phyloP scores from a whole-genome alignment of 768 basidiomycete genomes.

The Mycena crocata region DNA sequence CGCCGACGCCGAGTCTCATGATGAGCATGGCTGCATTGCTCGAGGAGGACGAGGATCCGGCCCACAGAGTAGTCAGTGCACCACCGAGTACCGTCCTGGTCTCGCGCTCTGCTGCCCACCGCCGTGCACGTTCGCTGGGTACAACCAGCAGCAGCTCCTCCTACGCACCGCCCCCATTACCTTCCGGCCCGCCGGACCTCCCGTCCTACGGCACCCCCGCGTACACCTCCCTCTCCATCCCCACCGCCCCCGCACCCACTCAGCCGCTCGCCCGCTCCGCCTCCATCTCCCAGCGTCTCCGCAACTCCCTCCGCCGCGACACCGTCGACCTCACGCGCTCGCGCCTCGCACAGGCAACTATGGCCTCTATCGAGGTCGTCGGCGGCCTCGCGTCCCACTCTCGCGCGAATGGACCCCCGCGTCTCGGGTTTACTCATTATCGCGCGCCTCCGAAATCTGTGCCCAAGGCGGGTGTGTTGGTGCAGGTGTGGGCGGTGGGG shows the following conservation, averaged over 20 bases:
- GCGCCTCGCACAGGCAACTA: conserved; percentile 87
- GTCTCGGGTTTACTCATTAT: conserved; percentile 77
- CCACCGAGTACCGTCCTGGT: conserved; percentile 25
- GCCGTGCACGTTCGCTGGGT: conserved; percentile 35
- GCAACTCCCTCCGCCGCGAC: conserved; percentile 27
- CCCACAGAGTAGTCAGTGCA: conserved; percentile 7
- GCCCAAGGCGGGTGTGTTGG: conserved; percentile 74
- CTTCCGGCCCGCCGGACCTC: conserved; percentile 40
- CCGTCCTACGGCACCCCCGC: conserved; percentile 70
- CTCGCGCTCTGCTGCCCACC: conserved; percentile 15
- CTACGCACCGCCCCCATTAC: conserved; percentile 33
- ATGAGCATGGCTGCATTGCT: conserved; percentile 64
- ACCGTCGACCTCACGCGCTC: conserved; percentile 79
- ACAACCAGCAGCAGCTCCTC: conserved; percentile 34
- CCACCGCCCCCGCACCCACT: conserved; percentile 56
- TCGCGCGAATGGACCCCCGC: conserved; percentile 32
- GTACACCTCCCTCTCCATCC: conserved; percentile 65
- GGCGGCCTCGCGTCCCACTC: conserved; percentile 56
- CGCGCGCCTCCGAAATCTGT: conserved; percentile 81
- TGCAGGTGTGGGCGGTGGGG: conserved; percentile 92
- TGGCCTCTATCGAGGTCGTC: conserved; percentile 88
- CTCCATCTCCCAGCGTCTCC: conserved; percentile 30
- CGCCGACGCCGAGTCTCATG: conserved; percentile 55
- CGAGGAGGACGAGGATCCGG: conserved; percentile 62
- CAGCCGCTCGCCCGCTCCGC: conserved; percentile 33